These are phyloP conservation scores for Ustilago esculenta DNA, from an alignment of 1,284 basidiomycete genomes.

Conservation along the genomic window DNA sequence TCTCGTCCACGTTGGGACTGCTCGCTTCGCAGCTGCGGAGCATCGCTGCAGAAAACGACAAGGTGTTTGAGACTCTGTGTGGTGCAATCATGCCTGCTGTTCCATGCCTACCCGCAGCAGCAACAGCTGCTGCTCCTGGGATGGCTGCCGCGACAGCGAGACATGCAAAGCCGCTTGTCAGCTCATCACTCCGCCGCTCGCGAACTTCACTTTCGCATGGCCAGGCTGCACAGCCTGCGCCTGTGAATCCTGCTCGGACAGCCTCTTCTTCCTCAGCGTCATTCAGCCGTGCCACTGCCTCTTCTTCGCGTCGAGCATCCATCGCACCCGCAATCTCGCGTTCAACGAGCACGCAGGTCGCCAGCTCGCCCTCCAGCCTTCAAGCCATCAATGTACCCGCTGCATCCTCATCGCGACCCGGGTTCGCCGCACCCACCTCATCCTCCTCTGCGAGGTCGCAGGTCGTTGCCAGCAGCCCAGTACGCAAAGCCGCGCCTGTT, in stretches of 20 bases:
- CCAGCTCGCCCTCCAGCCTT: slow-evolving; percentile 13
- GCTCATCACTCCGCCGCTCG: slow-evolving; percentile 21
- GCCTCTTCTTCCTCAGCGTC: slow-evolving; percentile 10
- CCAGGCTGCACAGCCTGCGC: too few relatives aligned
- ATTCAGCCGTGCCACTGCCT: slow-evolving; percentile 1
- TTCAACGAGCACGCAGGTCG: slow-evolving; percentile 28
- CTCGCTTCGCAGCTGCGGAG: slow-evolving; percentile 64
- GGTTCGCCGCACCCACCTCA: slow-evolving; percentile 38
- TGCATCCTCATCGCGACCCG: slow-evolving; percentile 7
- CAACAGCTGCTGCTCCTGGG: not conserved
- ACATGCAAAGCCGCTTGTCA: slow-evolving; percentile 3
- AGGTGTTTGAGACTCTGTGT: slow-evolving; percentile 72
- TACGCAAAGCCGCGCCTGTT: slow-evolving; percentile 4
- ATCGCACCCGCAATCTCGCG: slow-evolving; percentile 11
- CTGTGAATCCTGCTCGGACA: too few relatives aligned
- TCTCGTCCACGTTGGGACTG: slow-evolving; percentile 68
- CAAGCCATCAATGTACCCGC: not conserved
- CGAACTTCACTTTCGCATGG: slow-evolving; percentile 16
- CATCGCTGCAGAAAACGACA: slow-evolving; percentile 70
- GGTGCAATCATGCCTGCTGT: slow-evolving; percentile 72
- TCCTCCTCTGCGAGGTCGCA: slow-evolving; percentile 34
- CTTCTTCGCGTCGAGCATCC: slow-evolving; percentile 3
- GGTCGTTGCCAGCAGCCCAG: slow-evolving; percentile 11
- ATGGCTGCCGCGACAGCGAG: not conserved
- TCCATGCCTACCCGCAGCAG: not conserved